Evolutionary conservation across 73 alveolate genomes (phyloP).

Genomic region (Uronychia setigera): DNA sequence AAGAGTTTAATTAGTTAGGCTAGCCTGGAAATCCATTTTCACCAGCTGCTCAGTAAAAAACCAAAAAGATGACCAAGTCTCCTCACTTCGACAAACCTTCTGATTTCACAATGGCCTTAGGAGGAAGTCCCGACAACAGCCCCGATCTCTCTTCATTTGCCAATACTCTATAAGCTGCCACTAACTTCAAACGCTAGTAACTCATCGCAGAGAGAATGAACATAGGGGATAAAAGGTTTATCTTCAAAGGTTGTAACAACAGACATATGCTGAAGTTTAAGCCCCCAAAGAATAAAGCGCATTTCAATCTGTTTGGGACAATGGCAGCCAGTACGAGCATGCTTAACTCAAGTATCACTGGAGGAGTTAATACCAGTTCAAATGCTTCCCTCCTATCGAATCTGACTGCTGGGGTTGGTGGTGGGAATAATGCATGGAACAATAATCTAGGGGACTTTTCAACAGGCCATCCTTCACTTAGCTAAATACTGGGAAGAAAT

Average conservation of each 20-base stretch:
- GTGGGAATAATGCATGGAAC: too few species aligned
- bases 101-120: neutral
- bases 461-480: neutral
- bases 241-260: neutral
- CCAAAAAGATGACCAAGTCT: neutral
- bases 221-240: neutral
- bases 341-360: neutral
- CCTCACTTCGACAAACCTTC: neutral
- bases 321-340: neutral
- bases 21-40: neutral
- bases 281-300: neutral
- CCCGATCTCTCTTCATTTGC: neutral
- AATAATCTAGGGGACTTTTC: neutral
- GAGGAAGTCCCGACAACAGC: neutral
- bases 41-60: neutral
- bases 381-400: neutral
- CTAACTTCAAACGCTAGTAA: neutral
- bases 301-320: neutral
- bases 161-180: neutral
- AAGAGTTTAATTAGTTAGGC: neutral
- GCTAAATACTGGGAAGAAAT: neutral
- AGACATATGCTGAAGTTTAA: neutral
- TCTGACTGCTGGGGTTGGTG: neutral
- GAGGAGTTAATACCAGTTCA: neutral
- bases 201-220: neutral